Conservation (phyloP, 2,329 filamentous ascomycete genomes). For the Aspergillus sp. region DNA sequence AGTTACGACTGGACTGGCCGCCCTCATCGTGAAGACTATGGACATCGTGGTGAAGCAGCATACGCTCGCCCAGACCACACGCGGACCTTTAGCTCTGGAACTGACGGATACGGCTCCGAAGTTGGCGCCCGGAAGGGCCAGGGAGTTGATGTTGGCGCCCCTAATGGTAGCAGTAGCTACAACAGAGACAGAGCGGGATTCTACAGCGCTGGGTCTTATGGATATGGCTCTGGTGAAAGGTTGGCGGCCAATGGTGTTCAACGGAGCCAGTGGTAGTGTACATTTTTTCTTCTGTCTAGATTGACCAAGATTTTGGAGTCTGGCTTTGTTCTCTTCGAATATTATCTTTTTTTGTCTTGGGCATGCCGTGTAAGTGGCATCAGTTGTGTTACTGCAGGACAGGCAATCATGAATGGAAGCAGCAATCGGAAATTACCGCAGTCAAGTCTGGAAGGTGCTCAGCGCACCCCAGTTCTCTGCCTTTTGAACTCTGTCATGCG, state of each 20-base stretch:
- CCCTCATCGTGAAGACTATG: not conserved
- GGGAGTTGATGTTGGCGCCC: constrained; percentile 10
- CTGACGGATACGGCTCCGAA: constrained; percentile 5
- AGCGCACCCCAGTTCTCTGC: not conserved
- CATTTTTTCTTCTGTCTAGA: not conserved
- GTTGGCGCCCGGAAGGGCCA: not conserved
- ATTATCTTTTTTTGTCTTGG: not conserved
- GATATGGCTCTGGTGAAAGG: constrained; percentile 13
- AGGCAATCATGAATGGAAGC: not conserved
- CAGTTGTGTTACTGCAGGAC: not conserved
- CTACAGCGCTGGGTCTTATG: constrained; percentile 10
- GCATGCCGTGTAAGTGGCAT: not conserved
- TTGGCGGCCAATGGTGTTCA: constrained; percentile 21
- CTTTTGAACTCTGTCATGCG: not conserved
- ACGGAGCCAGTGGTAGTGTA: constrained; percentile 20
- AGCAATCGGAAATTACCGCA: not conserved
- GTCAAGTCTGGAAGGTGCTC: not conserved
- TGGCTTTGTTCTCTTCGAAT: not conserved
- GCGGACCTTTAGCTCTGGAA: constrained; percentile 5
- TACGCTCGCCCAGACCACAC: constrained; percentile 1
- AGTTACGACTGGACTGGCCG: constrained; percentile 13
- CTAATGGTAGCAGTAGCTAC: constrained; percentile 24
- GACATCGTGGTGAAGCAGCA: not conserved
- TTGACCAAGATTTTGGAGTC: not conserved
- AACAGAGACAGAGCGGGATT: constrained; percentile 4